Conservation (phyloP, 768 basidiomycete genomes). For the Megacollybia marginata region DNA sequence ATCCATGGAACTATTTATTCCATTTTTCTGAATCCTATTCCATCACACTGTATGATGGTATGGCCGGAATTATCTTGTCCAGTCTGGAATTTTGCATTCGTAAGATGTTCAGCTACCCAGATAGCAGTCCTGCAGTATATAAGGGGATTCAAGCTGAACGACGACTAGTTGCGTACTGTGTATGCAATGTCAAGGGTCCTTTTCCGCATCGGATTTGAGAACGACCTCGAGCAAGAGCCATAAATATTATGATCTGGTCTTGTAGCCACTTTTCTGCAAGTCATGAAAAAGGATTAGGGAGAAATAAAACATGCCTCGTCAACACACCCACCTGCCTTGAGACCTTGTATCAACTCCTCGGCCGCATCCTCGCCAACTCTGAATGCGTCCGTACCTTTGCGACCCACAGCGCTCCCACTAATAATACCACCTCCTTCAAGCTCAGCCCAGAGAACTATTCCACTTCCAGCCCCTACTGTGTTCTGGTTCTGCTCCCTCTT, state of each 20-base stretch:
- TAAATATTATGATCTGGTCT: slow-evolving; percentile 75
- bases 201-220: slow-evolving; percentile 49
- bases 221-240: slow-evolving; percentile 62
- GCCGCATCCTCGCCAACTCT: slow-evolving; percentile 57
- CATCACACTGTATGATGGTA: slow-evolving; percentile 50
- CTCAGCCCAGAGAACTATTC: slow-evolving; percentile 72
- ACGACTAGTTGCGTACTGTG: slow-evolving; percentile 33
- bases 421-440: slow-evolving; percentile 59
- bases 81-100: slow-evolving; percentile 56
- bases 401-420: slow-evolving; percentile 62
- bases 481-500: slow-evolving; percentile 35
- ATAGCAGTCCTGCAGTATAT: slow-evolving; percentile 49
- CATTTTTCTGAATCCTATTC: slow-evolving; percentile 42
- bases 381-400: slow-evolving; percentile 36
- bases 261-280: slow-evolving; percentile 28
- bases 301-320: slow-evolving; percentile 45
- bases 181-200: slow-evolving; percentile 60
- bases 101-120: slow-evolving; percentile 62
- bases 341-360: slow-evolving; percentile 44
- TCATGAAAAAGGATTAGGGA: neutral
- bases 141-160: neutral
- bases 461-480: slow-evolving; percentile 57
- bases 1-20: neutral
- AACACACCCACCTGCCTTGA: slow-evolving; percentile 63
- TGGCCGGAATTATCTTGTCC: slow-evolving; percentile 33